Base-by-base conservation (phyloP, 1,284 basidiomycete genomes). In the Malassezia japonica region DNA sequence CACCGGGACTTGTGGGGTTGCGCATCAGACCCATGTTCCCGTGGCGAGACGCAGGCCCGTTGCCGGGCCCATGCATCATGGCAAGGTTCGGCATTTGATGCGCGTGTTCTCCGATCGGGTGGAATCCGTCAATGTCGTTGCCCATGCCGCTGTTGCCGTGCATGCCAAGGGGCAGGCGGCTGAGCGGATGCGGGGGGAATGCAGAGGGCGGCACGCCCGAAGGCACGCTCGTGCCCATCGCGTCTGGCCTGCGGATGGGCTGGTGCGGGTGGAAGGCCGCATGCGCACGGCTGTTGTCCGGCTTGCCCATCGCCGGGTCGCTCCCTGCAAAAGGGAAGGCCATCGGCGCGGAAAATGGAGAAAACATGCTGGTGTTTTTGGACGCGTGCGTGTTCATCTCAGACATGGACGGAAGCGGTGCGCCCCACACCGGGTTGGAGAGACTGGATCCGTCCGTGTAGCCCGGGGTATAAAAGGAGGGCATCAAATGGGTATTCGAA, bases 351-450 rank as follows among this genome's bases (percentile, higher is more conserved):
- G 51, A 42, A 31, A 53, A 53, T 10, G 50, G 43, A 16, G 44
- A 39, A 29, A 53, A 53, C 37, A 53, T 32, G 37, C 37, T 47
- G 18, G 24, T 24, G 39, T 24, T 58, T 23, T 40, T 40, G 23
- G 38, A 18, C 1, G 38, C n/a, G n/a, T n/a, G n/a, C n/a, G n/a
- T 6, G 15, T 56, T 47, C 33, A 54, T 18, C 20, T 42, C 25
- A 4, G 40, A 18, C 37, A 36, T 43, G 42, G 43, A 50, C 6
- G 61, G 59, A n/a, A 59, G 54, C 8, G 65, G 67, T 13, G 62
- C 58, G 9, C 65, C 67, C 67, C 67, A 70, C 1, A 70, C 66
- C 25, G 68, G 64, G 41, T 47, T 57, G 61, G 42, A 65, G 50
- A 16, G 60, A 51, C 33, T 59, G 50, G 33, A 57, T 57, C 34